Conservation (phyloP, 331 rosid genomes). For the Telfairia occidentalis region DNA sequence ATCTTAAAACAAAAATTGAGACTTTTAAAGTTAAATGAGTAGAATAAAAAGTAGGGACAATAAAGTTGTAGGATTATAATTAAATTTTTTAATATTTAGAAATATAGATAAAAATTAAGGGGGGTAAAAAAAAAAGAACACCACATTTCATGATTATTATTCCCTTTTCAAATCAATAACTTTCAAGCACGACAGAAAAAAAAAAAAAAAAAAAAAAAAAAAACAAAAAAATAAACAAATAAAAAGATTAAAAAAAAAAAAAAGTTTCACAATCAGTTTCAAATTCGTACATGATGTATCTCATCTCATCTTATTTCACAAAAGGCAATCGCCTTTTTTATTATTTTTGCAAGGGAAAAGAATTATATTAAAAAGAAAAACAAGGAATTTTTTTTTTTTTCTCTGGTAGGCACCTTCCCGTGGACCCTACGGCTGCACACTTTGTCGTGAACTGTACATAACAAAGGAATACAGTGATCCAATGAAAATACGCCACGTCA, state of each 20-base stretch:
- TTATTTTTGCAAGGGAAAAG: not conserved
- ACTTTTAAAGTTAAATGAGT: not conserved
- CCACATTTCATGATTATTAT: not conserved
- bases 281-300: constrained; percentile 13
- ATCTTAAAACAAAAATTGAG: not conserved
- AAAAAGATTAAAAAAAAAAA: not conserved
- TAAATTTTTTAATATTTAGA: not conserved
- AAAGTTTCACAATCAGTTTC: constrained; percentile 8
- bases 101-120: not conserved
- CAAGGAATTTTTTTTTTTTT: not conserved
- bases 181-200: not conserved
- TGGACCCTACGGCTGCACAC: constrained; percentile 20
- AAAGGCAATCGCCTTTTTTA: constrained; percentile 23
- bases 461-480: constrained; percentile 12
- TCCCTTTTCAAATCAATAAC: not conserved
- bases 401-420: constrained; percentile 20
- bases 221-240: not conserved
- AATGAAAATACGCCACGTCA: constrained; percentile 1
- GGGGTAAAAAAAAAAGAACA: not conserved
- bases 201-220: not conserved
- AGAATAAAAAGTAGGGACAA: not conserved
- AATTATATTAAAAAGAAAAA: too few species aligned
- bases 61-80: not conserved
- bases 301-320: constrained; percentile 14
- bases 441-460: constrained; percentile 21